Evolutionary conservation across 805 yeast genomes (phyloP).

Genomic region (Candida patagonica): DNA sequence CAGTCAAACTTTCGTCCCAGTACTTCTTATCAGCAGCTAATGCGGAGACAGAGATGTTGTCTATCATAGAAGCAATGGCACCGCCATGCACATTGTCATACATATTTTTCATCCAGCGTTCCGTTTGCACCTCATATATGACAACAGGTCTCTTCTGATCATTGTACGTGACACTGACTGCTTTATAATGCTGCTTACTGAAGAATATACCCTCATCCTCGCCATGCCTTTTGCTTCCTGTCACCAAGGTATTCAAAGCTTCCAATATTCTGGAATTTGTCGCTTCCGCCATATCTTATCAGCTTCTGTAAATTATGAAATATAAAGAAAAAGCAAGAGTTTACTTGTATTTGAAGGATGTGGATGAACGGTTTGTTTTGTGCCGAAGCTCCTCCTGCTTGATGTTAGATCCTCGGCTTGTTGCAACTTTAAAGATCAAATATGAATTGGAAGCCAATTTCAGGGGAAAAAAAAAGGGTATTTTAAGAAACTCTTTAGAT

Average conservation of each 20-base stretch:
- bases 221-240: not conserved
- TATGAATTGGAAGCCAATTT: too few species aligned
- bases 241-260: not conserved
- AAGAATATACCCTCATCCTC: not conserved
- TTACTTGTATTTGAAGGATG: too few species aligned
- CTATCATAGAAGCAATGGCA: slow-evolving; percentile 24
- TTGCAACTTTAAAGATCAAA: too few species aligned
- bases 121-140: slow-evolving; percentile 17
- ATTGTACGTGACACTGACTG: not conserved
- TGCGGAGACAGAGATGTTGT: slow-evolving; percentile 19
- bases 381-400: too few species aligned
- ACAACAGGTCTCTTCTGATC: slow-evolving; percentile 13
- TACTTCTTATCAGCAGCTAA: slow-evolving; percentile 18
- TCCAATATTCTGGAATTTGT: too few species aligned
- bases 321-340: too few species aligned
- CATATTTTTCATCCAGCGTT: slow-evolving; percentile 16
- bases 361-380: too few species aligned
- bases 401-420: too few species aligned
- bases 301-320: too few species aligned
- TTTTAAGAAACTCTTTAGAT: too few species aligned
- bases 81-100: slow-evolving; percentile 27
- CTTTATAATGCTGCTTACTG: not conserved
- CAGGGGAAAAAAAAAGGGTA: too few species aligned
- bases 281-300: too few species aligned
- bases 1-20: slow-evolving; percentile 16